Evolutionary conservation across 768 basidiomycete genomes (phyloP).

Genomic region (Lyophyllum semitale): DNA sequence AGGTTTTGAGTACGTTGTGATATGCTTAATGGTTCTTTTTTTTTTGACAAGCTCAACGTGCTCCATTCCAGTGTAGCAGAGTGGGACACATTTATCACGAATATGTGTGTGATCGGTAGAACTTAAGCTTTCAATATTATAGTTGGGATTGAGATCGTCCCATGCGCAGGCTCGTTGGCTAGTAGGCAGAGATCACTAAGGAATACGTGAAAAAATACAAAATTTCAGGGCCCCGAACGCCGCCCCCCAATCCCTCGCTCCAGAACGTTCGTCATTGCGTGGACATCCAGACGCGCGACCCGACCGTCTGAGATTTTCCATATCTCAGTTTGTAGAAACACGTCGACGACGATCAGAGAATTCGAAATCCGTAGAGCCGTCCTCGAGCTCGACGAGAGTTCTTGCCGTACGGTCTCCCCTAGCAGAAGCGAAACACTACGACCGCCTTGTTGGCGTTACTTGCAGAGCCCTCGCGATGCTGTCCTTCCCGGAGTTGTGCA

Average conservation of each 20-base stretch:
- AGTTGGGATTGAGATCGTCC: not conserved
- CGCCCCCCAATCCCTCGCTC: too few relatives aligned
- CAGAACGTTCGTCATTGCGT: too few relatives aligned
- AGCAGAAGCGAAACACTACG: constrained; percentile 91
- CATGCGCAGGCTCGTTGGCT: not conserved
- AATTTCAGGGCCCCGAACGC: too few relatives aligned
- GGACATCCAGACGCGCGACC: too few relatives aligned
- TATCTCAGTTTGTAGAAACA: too few relatives aligned
- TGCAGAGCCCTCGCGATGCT: constrained; percentile 91
- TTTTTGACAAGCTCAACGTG: not conserved
- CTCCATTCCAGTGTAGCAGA: not conserved
- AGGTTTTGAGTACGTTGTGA: constrained; percentile 47
- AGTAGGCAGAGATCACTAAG: too few relatives aligned
- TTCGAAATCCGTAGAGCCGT: not conserved
- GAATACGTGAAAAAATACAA: too few relatives aligned
- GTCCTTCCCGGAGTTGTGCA: constrained; percentile 95
- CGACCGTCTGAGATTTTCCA: too few relatives aligned
- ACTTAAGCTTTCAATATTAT: not conserved
- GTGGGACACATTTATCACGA: not conserved
- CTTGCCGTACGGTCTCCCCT: constrained; percentile 85
- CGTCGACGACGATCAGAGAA: too few relatives aligned
- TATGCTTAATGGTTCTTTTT: not conserved
- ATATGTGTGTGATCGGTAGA: not conserved
- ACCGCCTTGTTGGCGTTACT: constrained; percentile 89
- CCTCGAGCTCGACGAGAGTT: constrained; percentile 54